Conservation (phyloP, 257 asterid species). For the Paraleonurus japonicus region DNA sequence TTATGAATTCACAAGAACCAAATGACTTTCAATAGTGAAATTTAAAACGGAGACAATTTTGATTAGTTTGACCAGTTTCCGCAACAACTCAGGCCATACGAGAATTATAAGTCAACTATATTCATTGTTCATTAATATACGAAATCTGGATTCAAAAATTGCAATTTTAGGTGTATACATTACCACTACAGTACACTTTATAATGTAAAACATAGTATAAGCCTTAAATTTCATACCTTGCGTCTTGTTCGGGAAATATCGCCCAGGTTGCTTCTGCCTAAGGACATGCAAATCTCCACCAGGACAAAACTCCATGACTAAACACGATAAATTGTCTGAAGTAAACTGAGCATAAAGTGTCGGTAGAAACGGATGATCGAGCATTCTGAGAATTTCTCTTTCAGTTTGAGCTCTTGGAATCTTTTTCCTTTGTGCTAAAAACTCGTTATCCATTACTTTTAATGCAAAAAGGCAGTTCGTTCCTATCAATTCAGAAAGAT, state of each 20-base stretch:
- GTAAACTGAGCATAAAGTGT: slow-evolving; percentile 86
- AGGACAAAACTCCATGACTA: slow-evolving; percentile 96
- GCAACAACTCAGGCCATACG: background rate
- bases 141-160: background rate
- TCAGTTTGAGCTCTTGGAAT: slow-evolving; percentile 85
- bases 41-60: background rate
- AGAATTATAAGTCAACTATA: background rate
- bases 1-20: background rate
- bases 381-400: slow-evolving; percentile 78
- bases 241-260: slow-evolving; percentile 79
- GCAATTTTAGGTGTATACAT: background rate
- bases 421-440: slow-evolving; percentile 72
- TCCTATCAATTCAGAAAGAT: slow-evolving; percentile 75
- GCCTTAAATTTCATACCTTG: slow-evolving; percentile 53
- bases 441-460: slow-evolving; percentile 93
- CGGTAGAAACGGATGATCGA: slow-evolving; percentile 97
- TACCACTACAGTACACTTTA: background rate
- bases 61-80: background rate
- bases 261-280: slow-evolving; percentile 80
- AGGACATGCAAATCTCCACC: slow-evolving; percentile 95
- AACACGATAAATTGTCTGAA: slow-evolving; percentile 75
- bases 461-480: slow-evolving; percentile 69
- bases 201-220: background rate
- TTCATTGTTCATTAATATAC: background rate
- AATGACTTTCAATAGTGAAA: background rate